Conservation (phyloP, 1,284 basidiomycete species). For the Trichosporon asahii region DNA sequence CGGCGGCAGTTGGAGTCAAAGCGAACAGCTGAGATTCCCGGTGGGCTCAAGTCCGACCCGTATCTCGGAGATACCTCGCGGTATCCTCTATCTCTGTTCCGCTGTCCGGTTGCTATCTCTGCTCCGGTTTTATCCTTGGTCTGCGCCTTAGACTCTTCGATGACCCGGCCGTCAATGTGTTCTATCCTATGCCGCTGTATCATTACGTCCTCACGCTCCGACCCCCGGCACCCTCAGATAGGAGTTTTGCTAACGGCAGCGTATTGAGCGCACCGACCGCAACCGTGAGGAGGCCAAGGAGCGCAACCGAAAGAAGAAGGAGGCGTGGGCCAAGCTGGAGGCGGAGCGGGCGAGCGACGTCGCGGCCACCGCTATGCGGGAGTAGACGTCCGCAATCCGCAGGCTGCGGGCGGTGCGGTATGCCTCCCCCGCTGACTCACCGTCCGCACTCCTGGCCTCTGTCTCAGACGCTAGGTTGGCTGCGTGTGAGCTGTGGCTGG, state of each 20-base stretch:
- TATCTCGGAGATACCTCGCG: neutral
- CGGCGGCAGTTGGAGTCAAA: neutral
- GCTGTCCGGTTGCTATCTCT: neutral
- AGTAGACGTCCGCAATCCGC: slow-evolving; percentile 4
- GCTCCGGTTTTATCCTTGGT: neutral
- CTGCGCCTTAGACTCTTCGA: too few relatives aligned
- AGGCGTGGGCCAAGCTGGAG: slow-evolving; percentile 42
- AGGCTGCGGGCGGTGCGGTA: too few relatives aligned
- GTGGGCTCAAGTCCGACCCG: neutral
- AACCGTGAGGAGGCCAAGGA: slow-evolving; percentile 68
- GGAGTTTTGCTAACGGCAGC: slow-evolving; percentile 52
- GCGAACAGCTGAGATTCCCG: neutral
- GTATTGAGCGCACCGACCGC: slow-evolving; percentile 63
- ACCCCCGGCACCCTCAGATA: neutral
- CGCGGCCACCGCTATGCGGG: neutral
- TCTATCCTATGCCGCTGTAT: too few relatives aligned
- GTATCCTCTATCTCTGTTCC: neutral
- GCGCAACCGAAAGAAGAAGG: slow-evolving; percentile 51
- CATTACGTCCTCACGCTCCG: too few relatives aligned
- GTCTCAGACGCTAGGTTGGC: too few relatives aligned
- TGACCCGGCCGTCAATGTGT: too few relatives aligned
- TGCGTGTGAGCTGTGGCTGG: too few relatives aligned
- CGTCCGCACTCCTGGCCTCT: too few relatives aligned
- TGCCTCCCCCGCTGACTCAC: too few relatives aligned
- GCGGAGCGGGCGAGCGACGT: slow-evolving; percentile 24